Evolutionary conservation across 208 protist species (phyloP).

Genomic region (Angomonas ambiguus): DNA sequence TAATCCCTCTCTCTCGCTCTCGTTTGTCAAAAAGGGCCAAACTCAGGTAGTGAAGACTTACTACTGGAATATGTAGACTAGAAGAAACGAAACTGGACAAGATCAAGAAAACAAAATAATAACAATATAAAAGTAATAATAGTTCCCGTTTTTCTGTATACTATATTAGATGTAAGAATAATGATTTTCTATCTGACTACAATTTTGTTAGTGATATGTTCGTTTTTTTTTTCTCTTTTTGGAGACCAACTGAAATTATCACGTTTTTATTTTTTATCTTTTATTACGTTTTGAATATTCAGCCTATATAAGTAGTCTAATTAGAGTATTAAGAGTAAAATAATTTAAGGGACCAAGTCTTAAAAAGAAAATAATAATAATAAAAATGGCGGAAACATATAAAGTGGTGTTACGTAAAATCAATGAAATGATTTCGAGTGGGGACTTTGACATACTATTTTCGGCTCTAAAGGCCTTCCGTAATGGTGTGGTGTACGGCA

Average conservation of each 20-base stretch:
- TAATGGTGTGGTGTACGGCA: conserved; percentile 86
- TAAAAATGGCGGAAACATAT: conserved; percentile 14
- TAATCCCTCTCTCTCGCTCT: conserved; percentile 1
- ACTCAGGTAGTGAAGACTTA: too few species aligned
- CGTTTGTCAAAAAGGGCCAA: too few species aligned
- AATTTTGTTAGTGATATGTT: conserved; percentile 6
- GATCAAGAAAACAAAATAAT: not conserved
- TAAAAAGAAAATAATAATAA: not conserved
- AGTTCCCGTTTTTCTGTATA: not conserved
- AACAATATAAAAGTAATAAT: not conserved
- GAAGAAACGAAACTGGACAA: not conserved
- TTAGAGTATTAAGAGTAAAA: too few species aligned
- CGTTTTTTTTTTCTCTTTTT: conserved; percentile 10
- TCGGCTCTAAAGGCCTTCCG: conserved; percentile 76
- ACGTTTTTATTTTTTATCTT: conserved; percentile 12
- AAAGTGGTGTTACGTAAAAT: conserved; percentile 26
- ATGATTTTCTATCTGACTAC: conserved; percentile 6
- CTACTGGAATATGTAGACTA: too few species aligned
- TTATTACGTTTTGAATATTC: not conserved
- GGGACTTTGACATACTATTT: conserved; percentile 56
- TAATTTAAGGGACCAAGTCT: not conserved
- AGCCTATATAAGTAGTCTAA: too few species aligned
- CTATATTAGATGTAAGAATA: not conserved
- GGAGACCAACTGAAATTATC: not conserved
- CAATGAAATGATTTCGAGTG: conserved; percentile 63